Base-by-base conservation (phyloP, 495 filamentous ascomycete genomes). In the Massariosphaeria phaeospora region DNA sequence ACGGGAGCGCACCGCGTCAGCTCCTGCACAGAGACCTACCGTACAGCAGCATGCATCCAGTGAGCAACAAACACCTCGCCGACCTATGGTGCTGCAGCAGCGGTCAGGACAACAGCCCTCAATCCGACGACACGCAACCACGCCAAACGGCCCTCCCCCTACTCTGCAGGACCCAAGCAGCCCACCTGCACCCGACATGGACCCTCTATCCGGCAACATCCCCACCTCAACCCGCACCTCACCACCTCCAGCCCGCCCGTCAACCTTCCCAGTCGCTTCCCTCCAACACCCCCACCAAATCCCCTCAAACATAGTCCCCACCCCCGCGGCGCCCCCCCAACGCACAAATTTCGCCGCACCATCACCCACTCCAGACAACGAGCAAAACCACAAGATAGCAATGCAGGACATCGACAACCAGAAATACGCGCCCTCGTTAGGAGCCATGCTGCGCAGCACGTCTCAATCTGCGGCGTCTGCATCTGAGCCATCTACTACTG, bases 271-370 rank as follows among this genome's bases (percentile, higher is more conserved):
- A 15, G 48, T 39, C 17, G 34, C 49, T 1, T 58, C 47, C 20
- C 48, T 7, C 11, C 8, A 24, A 24, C 11, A 48, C 35, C 41
- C n/a, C 5, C 43, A 33, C 6, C 54, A 59, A 21, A 41, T 20
- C 9, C 56, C 56, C 1, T 42, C 56, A 5, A 59, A 59, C 42
- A 54, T 54, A 43, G 33, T 40, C 30, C 55, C 55, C 1, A 59
- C 56, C 0, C 41, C 56, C 31, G 25, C 47, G 2, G 41, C 48
- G 15, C 56, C 48, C n/a, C 42, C 31, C 3, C 42, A 43, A 24
- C 40, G 40, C 15, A n/a, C n/a, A n/a, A n/a, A n/a, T n/a, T n/a
- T n/a, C n/a, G n/a, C n/a, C n/a, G n/a, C n/a, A n/a, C n/a, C n/a
- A n/a, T n/a, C n/a, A n/a, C n/a, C 21, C 5, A 12, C 34, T n/a